Evolutionary conservation across 1,284 basidiomycete species (phyloP).

Genomic region (Sanghuangporus baumii): DNA sequence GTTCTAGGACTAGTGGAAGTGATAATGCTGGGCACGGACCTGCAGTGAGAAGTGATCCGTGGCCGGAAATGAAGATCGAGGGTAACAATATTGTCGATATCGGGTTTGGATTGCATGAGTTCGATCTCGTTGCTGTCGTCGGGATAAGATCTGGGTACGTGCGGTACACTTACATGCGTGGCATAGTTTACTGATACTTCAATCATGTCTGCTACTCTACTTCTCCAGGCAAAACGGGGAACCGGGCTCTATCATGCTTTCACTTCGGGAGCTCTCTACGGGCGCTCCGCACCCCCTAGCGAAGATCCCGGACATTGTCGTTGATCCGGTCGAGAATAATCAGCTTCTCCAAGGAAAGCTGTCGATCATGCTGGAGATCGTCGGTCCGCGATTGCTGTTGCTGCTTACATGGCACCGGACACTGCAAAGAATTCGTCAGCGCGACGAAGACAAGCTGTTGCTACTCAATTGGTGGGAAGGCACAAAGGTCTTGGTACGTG

Average conservation of each 20-base stretch:
- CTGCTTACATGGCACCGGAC: constrained; percentile 29
- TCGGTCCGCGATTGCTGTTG: constrained; percentile 41
- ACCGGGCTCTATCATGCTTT: constrained; percentile 19
- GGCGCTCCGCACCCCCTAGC: constrained; percentile 35
- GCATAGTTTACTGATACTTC: not conserved
- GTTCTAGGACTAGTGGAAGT: too few species aligned
- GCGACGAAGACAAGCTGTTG: constrained; percentile 3
- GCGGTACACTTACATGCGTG: not conserved
- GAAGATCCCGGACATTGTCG: constrained; percentile 28
- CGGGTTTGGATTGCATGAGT: constrained; percentile 41
- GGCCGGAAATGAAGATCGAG: constrained; percentile 11
- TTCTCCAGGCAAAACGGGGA: not conserved
- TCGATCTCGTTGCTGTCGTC: constrained; percentile 42
- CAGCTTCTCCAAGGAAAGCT: constrained; percentile 9
- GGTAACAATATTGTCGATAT: constrained; percentile 29
- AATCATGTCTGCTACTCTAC: constrained; percentile 24
- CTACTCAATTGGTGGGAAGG: constrained; percentile 17
- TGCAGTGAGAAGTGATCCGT: not conserved
- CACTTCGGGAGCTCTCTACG: constrained; percentile 21
- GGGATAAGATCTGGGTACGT: constrained; percentile 21
- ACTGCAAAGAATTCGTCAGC: not conserved
- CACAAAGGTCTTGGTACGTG: constrained; percentile 1
- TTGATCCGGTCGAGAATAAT: constrained; percentile 26
- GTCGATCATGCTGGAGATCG: constrained; percentile 40
- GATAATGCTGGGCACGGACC: not conserved